phyloP scores from a whole-genome alignment of 805 yeast genomes.

The Metschnikowia matae region DNA sequence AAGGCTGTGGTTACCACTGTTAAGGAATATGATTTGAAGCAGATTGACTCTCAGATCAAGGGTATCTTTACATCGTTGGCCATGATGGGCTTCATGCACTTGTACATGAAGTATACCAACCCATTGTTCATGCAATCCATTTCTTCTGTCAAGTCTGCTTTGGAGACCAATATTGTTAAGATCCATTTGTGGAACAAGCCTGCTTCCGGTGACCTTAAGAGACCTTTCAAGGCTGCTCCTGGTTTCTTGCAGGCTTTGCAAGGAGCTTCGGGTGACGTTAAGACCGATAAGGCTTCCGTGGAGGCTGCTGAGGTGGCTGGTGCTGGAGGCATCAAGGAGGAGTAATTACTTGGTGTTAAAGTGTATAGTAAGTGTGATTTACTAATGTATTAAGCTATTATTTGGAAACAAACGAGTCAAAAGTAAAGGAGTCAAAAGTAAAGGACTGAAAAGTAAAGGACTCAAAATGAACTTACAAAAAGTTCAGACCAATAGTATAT shows the following conservation, averaged over 20 bases:
- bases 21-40: slow-evolving; percentile 89
- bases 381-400: too few relatives aligned
- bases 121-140: slow-evolving; percentile 94
- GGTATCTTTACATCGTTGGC: slow-evolving; percentile 84
- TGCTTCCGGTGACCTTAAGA: slow-evolving; percentile 85
- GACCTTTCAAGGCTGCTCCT: slow-evolving; percentile 88
- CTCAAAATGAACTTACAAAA: too few relatives aligned
- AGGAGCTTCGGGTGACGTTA: slow-evolving; percentile 51
- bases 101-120: slow-evolving; percentile 95
- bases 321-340: slow-evolving; percentile 83
- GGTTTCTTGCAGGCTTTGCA: slow-evolving; percentile 56
- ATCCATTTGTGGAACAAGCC: slow-evolving; percentile 82
- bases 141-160: slow-evolving; percentile 82
- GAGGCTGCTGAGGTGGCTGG: slow-evolving; percentile 84
- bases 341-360: slow-evolving; percentile 35
- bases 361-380: too few relatives aligned
- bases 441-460: too few relatives aligned
- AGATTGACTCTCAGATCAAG: slow-evolving; percentile 74
- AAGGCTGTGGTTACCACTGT: slow-evolving; percentile 86
- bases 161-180: slow-evolving; percentile 86
- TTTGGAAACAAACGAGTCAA: too few relatives aligned
- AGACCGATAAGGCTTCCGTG: slow-evolving; percentile 84
- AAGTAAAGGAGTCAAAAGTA: too few relatives aligned
- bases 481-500: too few relatives aligned
- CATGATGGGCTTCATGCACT: slow-evolving; percentile 98